Base-by-base conservation (phyloP, 192 early-diverging fungal species). In the Powellomyces hirtus region DNA sequence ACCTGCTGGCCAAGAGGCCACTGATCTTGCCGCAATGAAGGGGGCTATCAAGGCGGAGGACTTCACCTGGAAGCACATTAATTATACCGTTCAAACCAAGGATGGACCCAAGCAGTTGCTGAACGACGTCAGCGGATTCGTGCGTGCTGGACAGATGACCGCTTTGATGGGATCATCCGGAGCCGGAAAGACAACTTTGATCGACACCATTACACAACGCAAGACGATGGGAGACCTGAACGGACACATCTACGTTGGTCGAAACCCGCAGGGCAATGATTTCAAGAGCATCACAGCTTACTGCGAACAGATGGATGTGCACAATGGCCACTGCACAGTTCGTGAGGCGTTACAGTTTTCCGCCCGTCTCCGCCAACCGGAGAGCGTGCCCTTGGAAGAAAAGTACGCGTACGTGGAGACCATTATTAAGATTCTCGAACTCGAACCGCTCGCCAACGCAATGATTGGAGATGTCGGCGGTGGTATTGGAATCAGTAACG, bases 271-370 rank as follows among this genome's bases (percentile, higher is more conserved):
- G 24, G 70, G 57, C 2, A 8, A 11, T 22, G 59, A 64, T 8
- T 81, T 73, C 65, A 60, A 74, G 42, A 62, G 67, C 13, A 74
- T 76, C 27, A 64, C 70, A 11, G 80, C 74, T 14, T 95, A 93
- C 75, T 89, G 88, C 73, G 93, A 95, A 70, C 93, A 95, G 72
- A 84, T 90, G 72, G 91, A 64, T 22, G 44, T 72, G 24, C 62
- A 72, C 30, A 72, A 72, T 44, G 53, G 31, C 36, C 18, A 38
- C 11, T 20, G 29, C 2, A 96, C 92, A 22, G 88, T 91, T 38
- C 85, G 88, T 40, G 91, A 93, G 71, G 85, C 90, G 7, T 82
- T 93, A 26, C 81, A 77, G 60, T 91, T 90, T 76, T 88, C 90
- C 46, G 74, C 74, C 33, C 14, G 24, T 18, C 34, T 79, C 14